phyloP scores from a whole-genome alignment of 1,284 basidiomycete species.

The Ceratorhiza oryzae-sativae region DNA sequence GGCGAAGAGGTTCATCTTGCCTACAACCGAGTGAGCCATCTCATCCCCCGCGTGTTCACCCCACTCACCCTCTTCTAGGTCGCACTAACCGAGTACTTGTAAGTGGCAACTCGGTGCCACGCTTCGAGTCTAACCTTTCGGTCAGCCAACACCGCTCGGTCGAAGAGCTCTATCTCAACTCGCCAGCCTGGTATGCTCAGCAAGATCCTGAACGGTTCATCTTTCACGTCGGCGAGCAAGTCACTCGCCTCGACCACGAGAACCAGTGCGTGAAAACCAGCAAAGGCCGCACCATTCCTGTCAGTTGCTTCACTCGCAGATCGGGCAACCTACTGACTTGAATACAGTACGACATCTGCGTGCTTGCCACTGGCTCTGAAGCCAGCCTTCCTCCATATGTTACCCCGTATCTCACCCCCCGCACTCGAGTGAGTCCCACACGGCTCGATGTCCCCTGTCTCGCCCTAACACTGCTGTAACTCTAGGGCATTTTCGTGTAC shows the following conservation, averaged over 20 bases:
- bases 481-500: conserved; percentile 72
- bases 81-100: conserved; percentile 38
- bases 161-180: conserved; percentile 71
- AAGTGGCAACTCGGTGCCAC: conserved; percentile 32
- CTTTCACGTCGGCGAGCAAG: conserved; percentile 64
- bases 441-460: neutral
- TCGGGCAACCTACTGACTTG: neutral
- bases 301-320: neutral
- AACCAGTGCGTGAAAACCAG: conserved; percentile 58
- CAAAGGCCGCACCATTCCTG: conserved; percentile 53
- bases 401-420: conserved; percentile 49
- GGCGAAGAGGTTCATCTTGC: conserved; percentile 61
- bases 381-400: conserved; percentile 72
- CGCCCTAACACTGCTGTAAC: neutral
- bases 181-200: conserved; percentile 65
- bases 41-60: neutral
- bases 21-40: conserved; percentile 46
- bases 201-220: conserved; percentile 62
- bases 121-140: neutral
- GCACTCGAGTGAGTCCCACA: neutral
- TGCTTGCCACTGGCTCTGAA: conserved; percentile 76
- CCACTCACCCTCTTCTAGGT: neutral
- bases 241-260: conserved; percentile 58
- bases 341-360: conserved; percentile 66
- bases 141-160: conserved; percentile 68